phyloP scores from a whole-genome alignment of 139 green algal genomes.

The Gonium pectorale region DNA sequence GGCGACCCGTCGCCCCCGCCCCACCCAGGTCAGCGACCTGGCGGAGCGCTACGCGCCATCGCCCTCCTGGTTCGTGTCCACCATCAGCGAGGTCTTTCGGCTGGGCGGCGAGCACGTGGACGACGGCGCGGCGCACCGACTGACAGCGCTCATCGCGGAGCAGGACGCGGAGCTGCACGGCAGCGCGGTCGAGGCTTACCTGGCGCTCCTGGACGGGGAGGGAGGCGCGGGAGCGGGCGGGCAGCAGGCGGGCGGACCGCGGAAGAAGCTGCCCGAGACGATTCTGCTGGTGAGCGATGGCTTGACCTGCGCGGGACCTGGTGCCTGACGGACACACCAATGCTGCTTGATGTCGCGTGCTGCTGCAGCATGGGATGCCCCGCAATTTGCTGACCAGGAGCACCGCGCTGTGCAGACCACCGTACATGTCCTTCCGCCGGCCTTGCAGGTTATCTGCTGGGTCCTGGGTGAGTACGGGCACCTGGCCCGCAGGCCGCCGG shows the following conservation, averaged over 20 bases:
- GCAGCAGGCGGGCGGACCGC: background rate
- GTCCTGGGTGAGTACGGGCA: slow-evolving; percentile 94
- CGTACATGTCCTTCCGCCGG: too few relatives aligned
- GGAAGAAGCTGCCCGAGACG: slow-evolving; percentile 70
- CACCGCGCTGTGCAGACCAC: too few relatives aligned
- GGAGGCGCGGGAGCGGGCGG: background rate
- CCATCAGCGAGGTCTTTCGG: slow-evolving; percentile 90
- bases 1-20: too few relatives aligned
- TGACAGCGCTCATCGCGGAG: slow-evolving; percentile 92
- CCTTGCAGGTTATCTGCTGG: slow-evolving; percentile 55
- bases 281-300: slow-evolving; percentile 71
- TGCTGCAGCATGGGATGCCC: too few relatives aligned
- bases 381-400: too few relatives aligned
- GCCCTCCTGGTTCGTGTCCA: slow-evolving; percentile 92
- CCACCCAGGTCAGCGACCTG: slow-evolving; percentile 74
- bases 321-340: too few relatives aligned
- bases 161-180: slow-evolving; percentile 67
- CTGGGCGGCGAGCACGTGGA: slow-evolving; percentile 87
- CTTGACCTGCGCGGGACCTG: too few relatives aligned
- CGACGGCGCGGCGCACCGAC: slow-evolving; percentile 75
- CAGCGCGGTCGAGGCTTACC: slow-evolving; percentile 73
- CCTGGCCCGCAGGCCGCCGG: slow-evolving; percentile 41
- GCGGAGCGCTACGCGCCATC: slow-evolving; percentile 92
- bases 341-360: too few relatives aligned
- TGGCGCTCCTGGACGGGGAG: slow-evolving; percentile 61